These are phyloP conservation scores for Podaxis rugospora DNA, from an alignment of 768 basidiomycete species.

Conservation along the genomic window DNA sequence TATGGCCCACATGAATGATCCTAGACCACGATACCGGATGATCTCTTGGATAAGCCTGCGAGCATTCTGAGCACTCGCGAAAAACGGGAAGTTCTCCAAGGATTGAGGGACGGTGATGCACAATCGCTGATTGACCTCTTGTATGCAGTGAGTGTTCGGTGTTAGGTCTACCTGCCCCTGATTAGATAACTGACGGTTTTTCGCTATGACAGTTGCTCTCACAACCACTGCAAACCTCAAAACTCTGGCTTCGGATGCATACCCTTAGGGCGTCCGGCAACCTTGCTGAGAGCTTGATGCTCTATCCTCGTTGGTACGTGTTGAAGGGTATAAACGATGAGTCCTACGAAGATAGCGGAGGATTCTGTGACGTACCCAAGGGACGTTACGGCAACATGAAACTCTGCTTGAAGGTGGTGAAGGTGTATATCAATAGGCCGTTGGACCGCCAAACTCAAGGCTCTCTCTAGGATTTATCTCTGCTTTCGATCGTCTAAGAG, in stretches of 20 bases:
- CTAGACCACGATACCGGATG: no score
- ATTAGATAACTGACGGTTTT: not conserved
- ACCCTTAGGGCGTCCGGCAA: not conserved
- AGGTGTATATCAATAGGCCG: constrained; percentile 17
- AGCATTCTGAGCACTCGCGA: not conserved
- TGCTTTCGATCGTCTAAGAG: constrained; percentile 14
- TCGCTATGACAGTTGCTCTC: not conserved
- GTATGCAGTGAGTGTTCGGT: not conserved
- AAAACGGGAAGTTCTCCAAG: not conserved
- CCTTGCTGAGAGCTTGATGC: constrained; percentile 21
- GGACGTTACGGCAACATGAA: constrained; percentile 14
- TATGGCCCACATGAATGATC: no score
- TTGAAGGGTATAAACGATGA: constrained; percentile 14
- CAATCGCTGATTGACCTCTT: not conserved
- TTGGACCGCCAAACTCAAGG: constrained; percentile 17
- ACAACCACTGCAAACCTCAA: not conserved
- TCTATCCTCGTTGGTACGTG: constrained; percentile 24
- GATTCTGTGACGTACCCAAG: constrained; percentile 26
- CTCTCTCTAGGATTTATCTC: constrained; percentile 7
- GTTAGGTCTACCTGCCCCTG: not conserved
- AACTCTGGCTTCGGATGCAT: not conserved
- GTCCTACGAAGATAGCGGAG: constrained; percentile 15
- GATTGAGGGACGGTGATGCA: not conserved
- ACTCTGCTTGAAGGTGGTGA: constrained; percentile 23
- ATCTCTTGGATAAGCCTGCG: not conserved